Conservation (phyloP, 2,329 filamentous ascomycete genomes). For the Phaeosphaeriaceae sp. region DNA sequence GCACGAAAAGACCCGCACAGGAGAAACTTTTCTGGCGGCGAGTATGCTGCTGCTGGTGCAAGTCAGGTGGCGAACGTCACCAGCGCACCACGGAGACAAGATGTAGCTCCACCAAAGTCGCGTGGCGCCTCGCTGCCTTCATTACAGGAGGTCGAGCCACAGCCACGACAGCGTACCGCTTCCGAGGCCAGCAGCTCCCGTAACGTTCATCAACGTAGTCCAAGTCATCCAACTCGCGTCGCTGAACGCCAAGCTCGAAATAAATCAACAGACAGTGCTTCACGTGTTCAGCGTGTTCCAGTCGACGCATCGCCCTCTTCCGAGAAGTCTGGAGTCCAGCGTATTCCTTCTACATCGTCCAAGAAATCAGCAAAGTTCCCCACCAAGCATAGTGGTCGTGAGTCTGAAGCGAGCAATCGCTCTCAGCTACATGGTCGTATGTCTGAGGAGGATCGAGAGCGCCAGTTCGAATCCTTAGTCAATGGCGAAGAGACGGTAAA, state of each 20-base stretch:
- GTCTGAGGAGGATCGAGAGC: slow-evolving; percentile 49
- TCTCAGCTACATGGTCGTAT: slow-evolving; percentile 40
- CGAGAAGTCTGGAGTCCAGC: slow-evolving; percentile 41
- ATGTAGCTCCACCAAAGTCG: slow-evolving; percentile 28
- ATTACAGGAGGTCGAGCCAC: slow-evolving; percentile 37
- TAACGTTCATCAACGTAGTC: slow-evolving; percentile 25
- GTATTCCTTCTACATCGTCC: slow-evolving; percentile 42
- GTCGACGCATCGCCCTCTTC: slow-evolving; percentile 30
- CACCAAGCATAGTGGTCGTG: slow-evolving; percentile 40
- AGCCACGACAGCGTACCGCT: slow-evolving; percentile 11
- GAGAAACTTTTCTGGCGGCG: slow-evolving; percentile 17
- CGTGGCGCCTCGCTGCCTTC: slow-evolving; percentile 37
- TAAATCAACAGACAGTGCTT: slow-evolving; percentile 15
- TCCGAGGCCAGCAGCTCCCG: slow-evolving; percentile 19
- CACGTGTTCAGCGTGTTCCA: slow-evolving; percentile 25
- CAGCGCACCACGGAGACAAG: slow-evolving; percentile 25
- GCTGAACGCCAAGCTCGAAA: slow-evolving; percentile 29
- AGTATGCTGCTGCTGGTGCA: slow-evolving; percentile 10
- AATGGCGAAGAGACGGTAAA: slow-evolving; percentile 59
- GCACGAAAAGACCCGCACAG: slow-evolving; percentile 29
- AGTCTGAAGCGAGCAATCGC: slow-evolving; percentile 43
- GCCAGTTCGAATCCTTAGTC: slow-evolving; percentile 58
- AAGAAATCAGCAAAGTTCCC: slow-evolving; percentile 40
- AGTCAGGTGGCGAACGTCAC: slow-evolving; percentile 11
- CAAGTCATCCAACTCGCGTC: slow-evolving; percentile 27